Base-by-base conservation (phyloP, 1,139 yeast species). In the Debaryomyces fabryi region DNA sequence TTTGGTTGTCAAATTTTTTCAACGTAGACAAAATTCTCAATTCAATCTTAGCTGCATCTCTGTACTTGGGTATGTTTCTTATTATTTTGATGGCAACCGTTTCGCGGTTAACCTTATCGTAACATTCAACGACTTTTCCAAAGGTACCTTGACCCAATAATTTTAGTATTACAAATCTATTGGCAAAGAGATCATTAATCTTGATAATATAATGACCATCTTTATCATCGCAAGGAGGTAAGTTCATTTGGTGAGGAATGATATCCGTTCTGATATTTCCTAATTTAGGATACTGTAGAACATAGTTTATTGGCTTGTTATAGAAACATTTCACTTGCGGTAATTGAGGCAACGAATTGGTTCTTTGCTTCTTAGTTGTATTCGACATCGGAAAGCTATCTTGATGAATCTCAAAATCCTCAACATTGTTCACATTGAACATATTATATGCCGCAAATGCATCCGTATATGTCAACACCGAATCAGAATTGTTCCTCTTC, bases 101-200 rank as follows among this genome's bases (percentile, higher is more conserved):
- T 51, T 82, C 79, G 34, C 82, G 74, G 46, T 78, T 78, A 41
- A 76, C 70, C 51, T 76, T 76, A 59, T 86, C 92, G 54, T 71
- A 71, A 45, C 91, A 88, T 58, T 83, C 83, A 35, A 91, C 87
- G 12, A 95, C 99, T 64, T 92, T 93, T 16, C 99, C 99, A 72
- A 93, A 95, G 0, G 99, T 95, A 6, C 99, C 99, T 62, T 93
- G 98, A 20, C 99, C 99, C 51, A 95, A 72, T 46, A 90, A 72
- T 48, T 85, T 78, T 32, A 80, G 71, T 16, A 88, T 85, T 23
- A 82, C 68, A 58, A 86, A 85, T 44, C 96, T 74, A 56, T 86
- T 81, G 29, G 92, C 86, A 65, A 86, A 85, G 3, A 67, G 57
- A 39, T 84, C 83, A 51, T 84, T 82, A 12, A 76, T 68, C 48